Conservation (phyloP, 345 rosid species). For the Arabis hirsuta region DNA sequence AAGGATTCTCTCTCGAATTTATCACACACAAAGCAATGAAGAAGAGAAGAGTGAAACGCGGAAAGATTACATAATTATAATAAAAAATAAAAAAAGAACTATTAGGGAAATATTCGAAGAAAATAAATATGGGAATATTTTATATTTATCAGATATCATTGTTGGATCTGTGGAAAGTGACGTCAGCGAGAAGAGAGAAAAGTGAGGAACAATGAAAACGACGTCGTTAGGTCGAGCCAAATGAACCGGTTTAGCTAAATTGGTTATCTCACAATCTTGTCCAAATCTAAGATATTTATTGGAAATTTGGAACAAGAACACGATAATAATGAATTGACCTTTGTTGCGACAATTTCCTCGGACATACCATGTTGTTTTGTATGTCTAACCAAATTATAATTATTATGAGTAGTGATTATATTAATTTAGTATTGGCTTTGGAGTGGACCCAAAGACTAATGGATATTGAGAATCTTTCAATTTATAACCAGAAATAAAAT, state of each 20-base stretch:
- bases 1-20: constrained; percentile 39
- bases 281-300: background rate
- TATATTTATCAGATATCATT: constrained; percentile 24
- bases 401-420: no score
- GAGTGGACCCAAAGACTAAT: constrained; percentile 23
- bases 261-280: background rate
- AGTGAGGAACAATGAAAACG: constrained; percentile 24
- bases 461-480: constrained; percentile 16
- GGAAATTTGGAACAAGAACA: background rate
- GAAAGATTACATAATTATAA: background rate
- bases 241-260: constrained; percentile 19
- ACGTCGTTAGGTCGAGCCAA: constrained; percentile 21
- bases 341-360: constrained; percentile 35
- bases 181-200: constrained; percentile 22
- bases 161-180: constrained; percentile 45
- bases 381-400: constrained; percentile 7
- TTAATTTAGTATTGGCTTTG: background rate
- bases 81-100: background rate
- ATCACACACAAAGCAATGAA: constrained; percentile 20
- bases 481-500: constrained; percentile 2
- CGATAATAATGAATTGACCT: constrained; percentile 18
- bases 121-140: constrained; percentile 25
- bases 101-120: constrained; percentile 23
- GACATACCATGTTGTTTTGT: constrained; percentile 42
- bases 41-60: constrained; percentile 36